A percentile compares a stretch with the other conserved stretches of the same genome.
These are phyloP conservation scores for Penicillium psychrofluorescens DNA, from an alignment of 495 filamentous ascomycete species.

Conservation along the genomic window DNA sequence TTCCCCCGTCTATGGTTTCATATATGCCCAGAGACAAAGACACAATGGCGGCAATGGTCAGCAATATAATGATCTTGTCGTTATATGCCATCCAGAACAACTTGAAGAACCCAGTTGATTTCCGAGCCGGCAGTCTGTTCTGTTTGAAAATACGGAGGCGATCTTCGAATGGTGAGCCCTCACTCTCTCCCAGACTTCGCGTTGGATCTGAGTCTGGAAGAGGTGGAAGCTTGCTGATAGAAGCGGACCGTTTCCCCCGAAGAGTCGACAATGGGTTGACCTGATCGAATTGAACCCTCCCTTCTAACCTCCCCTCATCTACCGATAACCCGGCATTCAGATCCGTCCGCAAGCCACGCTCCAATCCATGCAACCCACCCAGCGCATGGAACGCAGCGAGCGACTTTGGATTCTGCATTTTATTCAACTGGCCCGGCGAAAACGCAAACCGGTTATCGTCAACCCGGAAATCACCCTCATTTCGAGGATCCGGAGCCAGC, in stretches of 20 bases:
- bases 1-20: slow-evolving; percentile 41
- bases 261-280: slow-evolving; percentile 29
- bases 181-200: slow-evolving; percentile 6
- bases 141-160: slow-evolving; percentile 66
- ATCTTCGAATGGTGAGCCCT: slow-evolving; percentile 45
- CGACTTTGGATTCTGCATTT: slow-evolving; percentile 70
- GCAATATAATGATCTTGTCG: slow-evolving; percentile 73
- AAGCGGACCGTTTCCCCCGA: slow-evolving; percentile 8
- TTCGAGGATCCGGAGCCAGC: slow-evolving; percentile 58
- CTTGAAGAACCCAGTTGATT: slow-evolving; percentile 63
- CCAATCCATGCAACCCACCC: slow-evolving; percentile 60
- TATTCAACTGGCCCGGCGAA: slow-evolving; percentile 62
- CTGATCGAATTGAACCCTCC: slow-evolving; percentile 53
- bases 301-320: slow-evolving; percentile 54
- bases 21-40: slow-evolving; percentile 69
- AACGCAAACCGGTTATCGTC: slow-evolving; percentile 66
- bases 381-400: slow-evolving; percentile 61
- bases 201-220: neutral
- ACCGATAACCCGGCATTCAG: slow-evolving; percentile 55
- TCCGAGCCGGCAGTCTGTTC: slow-evolving; percentile 67
- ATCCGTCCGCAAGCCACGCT: slow-evolving; percentile 61
- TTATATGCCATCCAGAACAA: slow-evolving; percentile 83
- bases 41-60: slow-evolving; percentile 65
- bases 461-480: slow-evolving; percentile 57
- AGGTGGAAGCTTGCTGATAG: neutral